Conservation (phyloP, 345 rosid genomes). For the Nasturtium officinale region DNA sequence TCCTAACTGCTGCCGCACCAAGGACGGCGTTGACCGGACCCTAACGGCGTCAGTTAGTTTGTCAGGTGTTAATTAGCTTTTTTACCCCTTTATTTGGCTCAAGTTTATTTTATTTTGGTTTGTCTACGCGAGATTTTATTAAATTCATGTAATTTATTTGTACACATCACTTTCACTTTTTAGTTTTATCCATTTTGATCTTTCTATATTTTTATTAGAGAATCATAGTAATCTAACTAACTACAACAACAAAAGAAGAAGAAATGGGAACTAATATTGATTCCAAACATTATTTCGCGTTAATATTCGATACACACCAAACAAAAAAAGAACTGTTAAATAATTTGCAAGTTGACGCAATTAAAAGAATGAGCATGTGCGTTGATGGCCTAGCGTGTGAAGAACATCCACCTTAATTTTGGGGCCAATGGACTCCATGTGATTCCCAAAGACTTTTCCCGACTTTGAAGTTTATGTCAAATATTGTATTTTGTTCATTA, state of each 20-base stretch:
- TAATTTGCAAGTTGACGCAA: constrained; percentile 19
- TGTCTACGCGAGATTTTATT: constrained; percentile 3
- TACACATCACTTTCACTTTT: constrained; percentile 23
- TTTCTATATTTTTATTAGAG: not conserved
- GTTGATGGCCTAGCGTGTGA: constrained; percentile 38
- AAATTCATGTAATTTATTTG: constrained; percentile 37
- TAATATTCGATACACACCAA: not conserved
- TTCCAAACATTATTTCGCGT: not conserved
- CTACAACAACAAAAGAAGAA: not conserved
- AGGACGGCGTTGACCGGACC: constrained; percentile 32
- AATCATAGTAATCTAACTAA: not conserved
- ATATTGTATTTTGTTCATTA: constrained; percentile 5
- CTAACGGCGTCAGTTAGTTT: constrained; percentile 40
- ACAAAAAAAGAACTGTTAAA: not conserved
- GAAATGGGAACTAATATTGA: constrained; percentile 1
- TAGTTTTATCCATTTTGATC: constrained; percentile 21
- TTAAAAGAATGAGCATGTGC: constrained; percentile 32
- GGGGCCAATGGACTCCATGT: constrained; percentile 40
- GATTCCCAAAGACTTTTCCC: constrained; percentile 35
- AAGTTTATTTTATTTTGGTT: not conserved
- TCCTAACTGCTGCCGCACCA: constrained; percentile 33
- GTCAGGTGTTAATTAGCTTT: constrained; percentile 32
- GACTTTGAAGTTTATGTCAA: constrained; percentile 18
- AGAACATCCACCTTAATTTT: constrained; percentile 40
- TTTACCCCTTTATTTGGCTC: constrained; percentile 17